A percentile compares a stretch with the other conserved stretches of the same genome.
These are phyloP conservation scores for Whalleya microplaca DNA, from an alignment of 2,329 filamentous ascomycete species.

Conservation along the genomic window DNA sequence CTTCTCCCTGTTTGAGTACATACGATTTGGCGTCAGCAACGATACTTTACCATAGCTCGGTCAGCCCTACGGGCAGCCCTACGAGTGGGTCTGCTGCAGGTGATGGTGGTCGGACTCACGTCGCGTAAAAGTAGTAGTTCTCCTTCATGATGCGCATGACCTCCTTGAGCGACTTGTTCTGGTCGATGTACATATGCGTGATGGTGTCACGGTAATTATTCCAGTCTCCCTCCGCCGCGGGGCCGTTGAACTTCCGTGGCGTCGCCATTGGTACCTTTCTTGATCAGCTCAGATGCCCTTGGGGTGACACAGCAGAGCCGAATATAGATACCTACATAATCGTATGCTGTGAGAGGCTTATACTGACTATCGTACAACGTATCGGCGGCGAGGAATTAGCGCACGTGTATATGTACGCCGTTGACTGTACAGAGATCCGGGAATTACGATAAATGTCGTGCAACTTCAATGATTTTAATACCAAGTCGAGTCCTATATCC, in stretches of 20 bases:
- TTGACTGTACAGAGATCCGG: too few relatives aligned
- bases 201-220: constrained; percentile 25
- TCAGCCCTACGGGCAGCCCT: not conserved
- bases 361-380: too few relatives aligned
- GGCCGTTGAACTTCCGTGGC: constrained; percentile 18
- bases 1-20: constrained; percentile 17
- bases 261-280: constrained; percentile 1
- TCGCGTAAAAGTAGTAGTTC: constrained; percentile 28
- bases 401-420: too few relatives aligned
- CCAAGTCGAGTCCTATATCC: not conserved
- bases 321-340: not conserved
- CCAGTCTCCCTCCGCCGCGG: constrained; percentile 27
- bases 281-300: not conserved
- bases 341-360: too few relatives aligned
- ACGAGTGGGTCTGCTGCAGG: not conserved
- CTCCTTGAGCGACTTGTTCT: constrained; percentile 30
- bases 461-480: not conserved
- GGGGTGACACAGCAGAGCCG: not conserved
- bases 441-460: not conserved
- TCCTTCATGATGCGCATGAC: constrained; percentile 29
- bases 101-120: constrained; percentile 15
- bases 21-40: not conserved
- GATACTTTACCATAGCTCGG: too few relatives aligned
- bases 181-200: constrained; percentile 25
- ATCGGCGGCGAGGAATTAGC: too few relatives aligned